These are phyloP conservation scores for Saccharomyces pastorianus DNA, from an alignment of 1,139 yeast genomes.

Conservation along the genomic window DNA sequence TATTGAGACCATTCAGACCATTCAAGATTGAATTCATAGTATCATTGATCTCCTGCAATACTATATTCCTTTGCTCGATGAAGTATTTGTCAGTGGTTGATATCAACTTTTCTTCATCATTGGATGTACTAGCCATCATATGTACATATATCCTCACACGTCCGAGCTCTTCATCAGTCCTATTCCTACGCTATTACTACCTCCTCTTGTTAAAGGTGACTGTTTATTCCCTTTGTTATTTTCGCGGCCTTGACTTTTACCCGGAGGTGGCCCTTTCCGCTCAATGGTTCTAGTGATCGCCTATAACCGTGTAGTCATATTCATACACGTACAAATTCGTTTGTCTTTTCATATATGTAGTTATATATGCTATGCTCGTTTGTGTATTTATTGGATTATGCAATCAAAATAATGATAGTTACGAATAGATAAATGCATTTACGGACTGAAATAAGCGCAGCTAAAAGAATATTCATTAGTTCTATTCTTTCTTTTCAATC, in stretches of 20 bases:
- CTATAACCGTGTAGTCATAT: neutral
- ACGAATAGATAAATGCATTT: neutral
- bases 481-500: slow-evolving; percentile 15
- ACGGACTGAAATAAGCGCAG: neutral
- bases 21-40: slow-evolving; percentile 45
- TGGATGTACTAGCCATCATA: neutral
- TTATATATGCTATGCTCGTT: neutral
- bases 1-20: slow-evolving; percentile 42
- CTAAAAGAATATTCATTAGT: neutral
- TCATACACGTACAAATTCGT: neutral
- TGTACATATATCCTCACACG: neutral
- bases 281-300: neutral
- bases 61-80: slow-evolving; percentile 26
- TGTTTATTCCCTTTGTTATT: neutral
- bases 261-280: neutral
- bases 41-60: slow-evolving; percentile 28
- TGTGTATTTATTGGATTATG: neutral
- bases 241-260: neutral
- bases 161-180: neutral
- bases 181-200: neutral
- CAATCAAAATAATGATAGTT: neutral
- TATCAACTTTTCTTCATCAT: slow-evolving; percentile 5
- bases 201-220: no score
- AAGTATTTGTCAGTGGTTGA: slow-evolving; percentile 24
- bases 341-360: neutral